Evolutionary conservation across 129 eudicot genomes (phyloP).

Genomic region (Heracleum sosnowskyi): DNA sequence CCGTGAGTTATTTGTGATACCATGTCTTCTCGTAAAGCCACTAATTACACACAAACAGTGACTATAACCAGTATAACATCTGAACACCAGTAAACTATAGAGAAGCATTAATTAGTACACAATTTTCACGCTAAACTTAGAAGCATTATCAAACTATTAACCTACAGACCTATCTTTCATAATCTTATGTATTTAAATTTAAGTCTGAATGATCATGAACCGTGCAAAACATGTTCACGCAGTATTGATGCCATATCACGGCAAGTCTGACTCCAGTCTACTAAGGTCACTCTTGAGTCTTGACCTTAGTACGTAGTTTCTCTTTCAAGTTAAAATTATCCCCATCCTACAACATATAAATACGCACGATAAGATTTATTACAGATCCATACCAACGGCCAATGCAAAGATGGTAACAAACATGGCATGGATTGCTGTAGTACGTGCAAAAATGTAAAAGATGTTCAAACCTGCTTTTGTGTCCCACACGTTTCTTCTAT

Average conservation of each 20-base stretch:
- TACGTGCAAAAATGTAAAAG: neutral
- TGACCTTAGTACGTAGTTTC: conserved; percentile 40
- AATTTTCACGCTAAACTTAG: too few species aligned
- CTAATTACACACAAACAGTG: too few species aligned
- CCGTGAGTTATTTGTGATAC: too few species aligned
- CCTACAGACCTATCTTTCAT: too few species aligned
- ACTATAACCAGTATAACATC: too few species aligned
- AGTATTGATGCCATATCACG: conserved; percentile 66
- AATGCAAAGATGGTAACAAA: neutral
- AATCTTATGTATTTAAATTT: too few species aligned
- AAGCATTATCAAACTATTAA: too few species aligned
- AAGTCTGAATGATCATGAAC: too few species aligned
- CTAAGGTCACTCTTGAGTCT: conserved; percentile 45
- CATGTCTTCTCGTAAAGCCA: too few species aligned
- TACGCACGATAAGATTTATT: neutral
- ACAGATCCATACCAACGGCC: neutral
- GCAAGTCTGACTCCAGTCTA: conserved; percentile 43
- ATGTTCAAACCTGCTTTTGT: conserved; percentile 51
- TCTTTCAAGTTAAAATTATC: conserved; percentile 70
- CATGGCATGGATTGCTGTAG: neutral
- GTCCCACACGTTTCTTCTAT: conserved; percentile 68
- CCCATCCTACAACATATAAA: conserved; percentile 29
- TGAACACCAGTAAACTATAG: too few species aligned
- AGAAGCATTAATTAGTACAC: too few species aligned
- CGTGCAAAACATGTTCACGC: too few species aligned